Evolutionary conservation across 2,329 filamentous ascomycete genomes (phyloP).

Genomic region (Curvularia sp.): DNA sequence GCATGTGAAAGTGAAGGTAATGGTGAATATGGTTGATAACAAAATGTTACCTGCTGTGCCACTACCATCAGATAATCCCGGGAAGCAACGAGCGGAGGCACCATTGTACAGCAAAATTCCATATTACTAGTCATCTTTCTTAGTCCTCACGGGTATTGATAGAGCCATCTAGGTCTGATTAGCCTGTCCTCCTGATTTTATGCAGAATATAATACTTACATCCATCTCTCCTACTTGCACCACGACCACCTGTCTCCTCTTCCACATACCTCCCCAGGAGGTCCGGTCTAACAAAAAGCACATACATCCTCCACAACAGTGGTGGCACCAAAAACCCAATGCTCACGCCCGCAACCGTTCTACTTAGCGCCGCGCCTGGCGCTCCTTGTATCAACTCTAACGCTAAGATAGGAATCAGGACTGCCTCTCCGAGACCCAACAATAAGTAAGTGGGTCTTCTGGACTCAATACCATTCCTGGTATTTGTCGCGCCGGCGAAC

Average conservation of each 20-base stretch:
- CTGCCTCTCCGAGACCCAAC: constrained; percentile 31
- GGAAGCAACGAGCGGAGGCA: neutral
- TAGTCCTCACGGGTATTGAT: constrained; percentile 12
- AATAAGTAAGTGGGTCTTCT: constrained; percentile 33
- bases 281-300: constrained; percentile 32
- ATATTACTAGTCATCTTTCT: neutral
- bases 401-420: constrained; percentile 30
- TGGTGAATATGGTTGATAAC: no score
- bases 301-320: constrained; percentile 37
- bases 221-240: constrained; percentile 7
- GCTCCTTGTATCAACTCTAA: constrained; percentile 29
- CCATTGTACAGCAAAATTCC: neutral
- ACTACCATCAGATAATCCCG: no score
- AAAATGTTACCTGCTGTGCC: no score
- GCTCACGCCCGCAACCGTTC: constrained; percentile 23
- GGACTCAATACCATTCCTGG: constrained; percentile 35
- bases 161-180: constrained; percentile 9
- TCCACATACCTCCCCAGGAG: constrained; percentile 33
- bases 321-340: constrained; percentile 29
- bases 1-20: no score
- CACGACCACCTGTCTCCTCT: neutral
- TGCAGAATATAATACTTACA: constrained; percentile 7
- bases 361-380: constrained; percentile 29
- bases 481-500: constrained; percentile 31
- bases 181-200: neutral